Conservation (phyloP, 192 early-diverging fungal species). For the Backusella australiensis region DNA sequence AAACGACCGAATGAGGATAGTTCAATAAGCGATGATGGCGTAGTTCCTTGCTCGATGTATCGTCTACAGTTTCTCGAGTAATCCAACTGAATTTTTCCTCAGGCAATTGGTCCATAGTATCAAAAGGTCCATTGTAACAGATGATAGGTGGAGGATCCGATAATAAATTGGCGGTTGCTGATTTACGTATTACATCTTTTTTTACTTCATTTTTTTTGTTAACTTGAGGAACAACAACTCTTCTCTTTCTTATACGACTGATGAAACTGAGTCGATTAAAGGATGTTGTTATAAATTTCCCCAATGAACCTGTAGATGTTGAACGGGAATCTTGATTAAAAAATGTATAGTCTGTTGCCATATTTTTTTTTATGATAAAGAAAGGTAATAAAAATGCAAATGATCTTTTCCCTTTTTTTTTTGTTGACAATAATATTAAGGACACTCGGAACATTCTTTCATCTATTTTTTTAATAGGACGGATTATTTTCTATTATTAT, state of each 20-base stretch:
- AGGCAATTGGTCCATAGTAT: constrained; percentile 28
- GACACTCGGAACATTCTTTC: not conserved
- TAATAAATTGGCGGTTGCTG: not conserved
- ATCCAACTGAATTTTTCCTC: constrained; percentile 27
- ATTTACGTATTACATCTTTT: not conserved
- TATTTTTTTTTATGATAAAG: not conserved
- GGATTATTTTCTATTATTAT: not conserved
- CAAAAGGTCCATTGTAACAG: constrained; percentile 26
- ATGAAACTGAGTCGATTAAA: not conserved
- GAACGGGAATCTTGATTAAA: not conserved
- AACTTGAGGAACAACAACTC: not conserved
- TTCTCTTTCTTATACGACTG: not conserved
- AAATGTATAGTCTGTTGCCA: not conserved
- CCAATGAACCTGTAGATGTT: not conserved
- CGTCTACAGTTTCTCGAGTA: not conserved
- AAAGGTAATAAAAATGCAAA: not conserved
- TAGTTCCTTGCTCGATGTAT: not conserved
- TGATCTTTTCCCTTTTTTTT: not conserved
- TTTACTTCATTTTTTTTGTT: not conserved
- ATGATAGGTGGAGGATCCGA: constrained; percentile 8
- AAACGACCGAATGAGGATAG: not conserved
- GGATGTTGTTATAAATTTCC: not conserved
- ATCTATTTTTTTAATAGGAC: not conserved
- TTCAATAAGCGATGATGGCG: not conserved
- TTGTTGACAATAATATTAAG: not conserved